Evolutionary conservation across 495 filamentous ascomycete genomes (phyloP).

Genomic region (Hypoxylon subgilvum): DNA sequence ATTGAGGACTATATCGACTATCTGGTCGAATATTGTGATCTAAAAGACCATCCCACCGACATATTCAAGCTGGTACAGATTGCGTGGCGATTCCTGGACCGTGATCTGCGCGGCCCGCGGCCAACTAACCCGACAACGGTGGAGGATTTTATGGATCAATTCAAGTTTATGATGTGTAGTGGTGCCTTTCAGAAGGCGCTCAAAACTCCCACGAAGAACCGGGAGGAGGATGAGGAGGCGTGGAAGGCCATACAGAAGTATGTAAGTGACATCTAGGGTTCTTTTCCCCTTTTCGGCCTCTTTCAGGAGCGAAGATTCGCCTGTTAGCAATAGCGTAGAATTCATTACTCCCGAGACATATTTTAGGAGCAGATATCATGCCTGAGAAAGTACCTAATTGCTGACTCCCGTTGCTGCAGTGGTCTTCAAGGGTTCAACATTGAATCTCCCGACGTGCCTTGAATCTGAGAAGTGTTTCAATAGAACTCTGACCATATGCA

Average conservation of each 20-base stretch:
- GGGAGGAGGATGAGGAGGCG: conserved; percentile 25
- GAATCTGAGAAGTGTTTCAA: no score
- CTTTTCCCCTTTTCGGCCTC: no score
- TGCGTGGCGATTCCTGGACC: conserved; percentile 38
- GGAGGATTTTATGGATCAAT: conserved; percentile 18
- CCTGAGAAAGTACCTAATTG: no score
- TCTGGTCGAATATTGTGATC: conserved; percentile 15
- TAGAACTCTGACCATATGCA: no score
- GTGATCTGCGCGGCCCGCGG: conserved; percentile 25
- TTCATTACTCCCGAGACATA: no score
- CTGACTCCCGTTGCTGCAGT: no score
- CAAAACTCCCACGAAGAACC: conserved; percentile 16
- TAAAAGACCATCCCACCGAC: conserved; percentile 28
- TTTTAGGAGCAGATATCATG: no score
- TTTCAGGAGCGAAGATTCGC: no score
- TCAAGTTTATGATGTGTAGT: conserved; percentile 6
- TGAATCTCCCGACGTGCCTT: neutral
- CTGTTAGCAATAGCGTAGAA: no score
- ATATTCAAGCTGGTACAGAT: conserved; percentile 32
- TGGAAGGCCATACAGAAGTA: conserved; percentile 26
- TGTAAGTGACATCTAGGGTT: no score
- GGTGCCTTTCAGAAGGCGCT: conserved; percentile 22
- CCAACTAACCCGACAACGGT: conserved; percentile 15
- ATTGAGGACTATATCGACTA: conserved; percentile 34
- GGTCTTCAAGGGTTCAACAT: conserved; percentile 26